These are phyloP conservation scores for Cladosporium halotolerans DNA, from an alignment of 2,329 filamentous ascomycete species.

Conservation along the genomic window DNA sequence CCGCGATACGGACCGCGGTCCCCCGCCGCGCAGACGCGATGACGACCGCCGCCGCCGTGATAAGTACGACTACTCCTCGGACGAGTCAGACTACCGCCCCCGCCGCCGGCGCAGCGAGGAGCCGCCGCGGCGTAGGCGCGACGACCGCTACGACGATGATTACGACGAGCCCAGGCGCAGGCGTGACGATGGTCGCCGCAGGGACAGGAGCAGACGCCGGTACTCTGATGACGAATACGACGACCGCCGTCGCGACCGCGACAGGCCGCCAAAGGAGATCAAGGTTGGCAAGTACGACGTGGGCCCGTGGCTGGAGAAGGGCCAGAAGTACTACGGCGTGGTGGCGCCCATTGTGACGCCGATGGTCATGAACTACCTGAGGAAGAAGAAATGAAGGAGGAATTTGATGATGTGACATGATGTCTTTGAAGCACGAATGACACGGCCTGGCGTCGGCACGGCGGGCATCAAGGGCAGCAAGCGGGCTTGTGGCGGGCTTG, in stretches of 20 bases:
- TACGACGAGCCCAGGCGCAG: conserved; percentile 15
- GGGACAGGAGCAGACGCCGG: conserved; percentile 11
- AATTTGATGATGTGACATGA: too few species aligned
- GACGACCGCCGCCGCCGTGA: conserved; percentile 16
- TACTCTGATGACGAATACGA: conserved; percentile 13
- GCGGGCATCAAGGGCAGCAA: background rate
- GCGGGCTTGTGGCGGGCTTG: background rate
- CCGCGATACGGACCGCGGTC: conserved; percentile 11
- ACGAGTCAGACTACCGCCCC: conserved; percentile 20
- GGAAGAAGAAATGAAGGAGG: conserved; percentile 19
- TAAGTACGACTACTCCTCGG: conserved; percentile 16
- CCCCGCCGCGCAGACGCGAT: conserved; percentile 3
- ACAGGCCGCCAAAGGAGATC: conserved; percentile 22
- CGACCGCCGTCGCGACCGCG: conserved; percentile 17
- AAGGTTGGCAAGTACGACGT: conserved; percentile 29
- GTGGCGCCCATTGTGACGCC: conserved; percentile 29
- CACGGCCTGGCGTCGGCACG: too few species aligned
- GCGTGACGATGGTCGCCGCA: conserved; percentile 14
- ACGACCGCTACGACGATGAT: conserved; percentile 14
- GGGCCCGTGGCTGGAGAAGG: conserved; percentile 28
- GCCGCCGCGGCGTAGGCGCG: conserved; percentile 14
- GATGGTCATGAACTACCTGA: conserved; percentile 24
- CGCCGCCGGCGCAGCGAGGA: conserved; percentile 13
- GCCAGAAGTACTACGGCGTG: conserved; percentile 29
- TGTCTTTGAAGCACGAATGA: too few species aligned